These are phyloP conservation scores for Mortierella sp. DNA, from an alignment of 371 early-diverging fungal genomes.

Conservation along the genomic window DNA sequence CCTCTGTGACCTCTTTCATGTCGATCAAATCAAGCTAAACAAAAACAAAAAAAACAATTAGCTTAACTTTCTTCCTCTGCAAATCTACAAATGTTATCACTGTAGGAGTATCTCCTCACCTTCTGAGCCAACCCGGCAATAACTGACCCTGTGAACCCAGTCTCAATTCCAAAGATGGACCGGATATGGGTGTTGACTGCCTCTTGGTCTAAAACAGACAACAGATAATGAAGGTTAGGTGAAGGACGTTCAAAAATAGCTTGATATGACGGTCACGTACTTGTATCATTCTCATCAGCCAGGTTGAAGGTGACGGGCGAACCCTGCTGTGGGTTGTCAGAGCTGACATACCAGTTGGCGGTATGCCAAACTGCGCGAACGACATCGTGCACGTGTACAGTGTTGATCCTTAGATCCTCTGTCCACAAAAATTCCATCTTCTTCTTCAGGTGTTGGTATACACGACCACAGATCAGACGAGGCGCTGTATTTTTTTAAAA, in stretches of 20 bases:
- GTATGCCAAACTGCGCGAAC: conserved; percentile 82
- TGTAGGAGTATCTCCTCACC: conserved; percentile 62
- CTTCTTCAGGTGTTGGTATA: conserved; percentile 85
- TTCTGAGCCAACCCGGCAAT: conserved; percentile 88
- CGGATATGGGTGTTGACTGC: conserved; percentile 77
- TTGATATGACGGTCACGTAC: conserved; percentile 37
- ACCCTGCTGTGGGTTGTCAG: conserved; percentile 46
- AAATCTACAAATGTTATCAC: not conserved
- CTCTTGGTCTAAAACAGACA: conserved; percentile 75
- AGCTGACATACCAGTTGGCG: conserved; percentile 68
- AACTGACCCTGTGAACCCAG: conserved; percentile 86
- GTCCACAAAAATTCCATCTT: conserved; percentile 95
- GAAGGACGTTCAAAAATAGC: not conserved
- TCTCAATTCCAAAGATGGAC: conserved; percentile 84
- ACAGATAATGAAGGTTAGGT: too few relatives aligned
- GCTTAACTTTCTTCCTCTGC: not conserved
- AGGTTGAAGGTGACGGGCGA: conserved; percentile 76
- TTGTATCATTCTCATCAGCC: conserved; percentile 83
- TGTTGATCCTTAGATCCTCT: conserved; percentile 89
- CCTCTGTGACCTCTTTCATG: conserved; percentile 86
- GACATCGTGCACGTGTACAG: conserved; percentile 93
- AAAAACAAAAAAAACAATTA: conserved; percentile 1
- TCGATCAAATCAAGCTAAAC: conserved; percentile 66
- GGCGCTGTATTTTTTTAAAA: conserved; percentile 68
- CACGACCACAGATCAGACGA: conserved; percentile 90